Evolutionary conservation across 176 grass and related monocot species (phyloP), one percentile per base, ranked within the genome.

Genomic region (Hsuehochloa calcarea): DNA sequence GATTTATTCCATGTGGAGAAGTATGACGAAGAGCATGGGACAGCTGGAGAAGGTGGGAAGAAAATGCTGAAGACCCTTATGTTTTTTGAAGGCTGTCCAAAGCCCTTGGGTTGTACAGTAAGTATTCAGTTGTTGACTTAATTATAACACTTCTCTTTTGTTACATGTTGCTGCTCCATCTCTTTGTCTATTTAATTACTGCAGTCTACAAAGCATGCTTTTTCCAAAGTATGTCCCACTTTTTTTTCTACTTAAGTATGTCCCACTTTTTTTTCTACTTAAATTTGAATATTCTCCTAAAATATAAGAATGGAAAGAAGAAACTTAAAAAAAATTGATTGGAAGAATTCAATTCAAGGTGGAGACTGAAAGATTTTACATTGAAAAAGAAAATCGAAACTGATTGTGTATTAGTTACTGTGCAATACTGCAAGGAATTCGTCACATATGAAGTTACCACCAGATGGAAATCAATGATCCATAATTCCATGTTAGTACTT

Each of bases 1-100:
- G 96, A 98, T 37, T 81, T 92, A 63, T 98, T 98, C 79, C 93
- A 91, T 92, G 96, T 98, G 72, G 93, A 98, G 78, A 98, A 98
- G 59, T 96, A 90, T 87, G 69, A 94, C 62, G 96, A 98, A 83
- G 91, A 94, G 80, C 90, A 94, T 79, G 96, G 89, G 35, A 93
- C 89, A 77, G 91, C 96, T 87, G 85, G 93, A 46, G 89, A 92
- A 79, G 89, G 77, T 70, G 93, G 93, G 47, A 98, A 90, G 81
- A 95, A 98, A 85, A 68, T 82, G 65, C 65, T 98, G 45, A 98
- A 98, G 88, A 95, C 90, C 12, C 94, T 98, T 82, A 95, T 98
- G 96, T 98, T 92, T 93, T 95, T 98, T 75, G 87, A 95, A 90
- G 93, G 92, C 20, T 98, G 96, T 65, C 91, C 96, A 55, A 98